Evolutionary conservation across 1,139 yeast genomes (phyloP).

Genomic region (Candida sp.): DNA sequence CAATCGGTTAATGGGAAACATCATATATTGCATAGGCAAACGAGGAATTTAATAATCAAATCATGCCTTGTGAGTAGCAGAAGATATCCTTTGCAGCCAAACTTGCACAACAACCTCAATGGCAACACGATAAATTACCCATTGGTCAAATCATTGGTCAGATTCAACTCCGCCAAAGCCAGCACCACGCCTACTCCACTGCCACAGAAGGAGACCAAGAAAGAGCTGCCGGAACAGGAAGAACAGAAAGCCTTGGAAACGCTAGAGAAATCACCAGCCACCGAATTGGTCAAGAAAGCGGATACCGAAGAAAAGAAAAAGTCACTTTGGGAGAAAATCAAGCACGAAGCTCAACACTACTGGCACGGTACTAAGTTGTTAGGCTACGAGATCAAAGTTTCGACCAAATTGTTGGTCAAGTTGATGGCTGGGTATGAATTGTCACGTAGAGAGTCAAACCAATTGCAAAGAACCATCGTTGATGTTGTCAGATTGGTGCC

Average conservation of each 20-base stretch:
- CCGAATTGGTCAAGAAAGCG: slow-evolving; percentile 11
- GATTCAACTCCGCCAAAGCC: slow-evolving; percentile 20
- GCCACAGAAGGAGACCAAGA: background rate
- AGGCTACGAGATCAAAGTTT: slow-evolving; percentile 87
- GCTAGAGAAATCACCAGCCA: slow-evolving; percentile 9
- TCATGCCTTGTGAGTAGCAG: slow-evolving; percentile 5
- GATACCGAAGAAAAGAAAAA: slow-evolving; percentile 32
- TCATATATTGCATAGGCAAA: slow-evolving; percentile 3
- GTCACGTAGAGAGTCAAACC: slow-evolving; percentile 89
- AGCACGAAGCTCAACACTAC: slow-evolving; percentile 90
- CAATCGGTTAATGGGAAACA: slow-evolving; percentile 7
- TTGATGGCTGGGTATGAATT: slow-evolving; percentile 91
- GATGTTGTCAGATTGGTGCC: slow-evolving; percentile 93
- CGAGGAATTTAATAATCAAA: slow-evolving; percentile 11
- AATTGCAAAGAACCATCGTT: slow-evolving; percentile 83
- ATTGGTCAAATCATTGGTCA: slow-evolving; percentile 18
- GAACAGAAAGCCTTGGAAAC: slow-evolving; percentile 9
- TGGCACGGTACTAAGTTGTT: slow-evolving; percentile 96
- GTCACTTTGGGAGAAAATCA: slow-evolving; percentile 83
- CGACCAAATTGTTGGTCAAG: slow-evolving; percentile 81
- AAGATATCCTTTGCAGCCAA: slow-evolving; percentile 24
- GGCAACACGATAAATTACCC: slow-evolving; percentile 17
- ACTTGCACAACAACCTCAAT: slow-evolving; percentile 18
- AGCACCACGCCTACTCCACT: background rate
- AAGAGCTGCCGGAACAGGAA: slow-evolving; percentile 4